phyloP scores from a whole-genome alignment of 1,139 yeast genomes.

The Meyerozyma guilliermondii region DNA sequence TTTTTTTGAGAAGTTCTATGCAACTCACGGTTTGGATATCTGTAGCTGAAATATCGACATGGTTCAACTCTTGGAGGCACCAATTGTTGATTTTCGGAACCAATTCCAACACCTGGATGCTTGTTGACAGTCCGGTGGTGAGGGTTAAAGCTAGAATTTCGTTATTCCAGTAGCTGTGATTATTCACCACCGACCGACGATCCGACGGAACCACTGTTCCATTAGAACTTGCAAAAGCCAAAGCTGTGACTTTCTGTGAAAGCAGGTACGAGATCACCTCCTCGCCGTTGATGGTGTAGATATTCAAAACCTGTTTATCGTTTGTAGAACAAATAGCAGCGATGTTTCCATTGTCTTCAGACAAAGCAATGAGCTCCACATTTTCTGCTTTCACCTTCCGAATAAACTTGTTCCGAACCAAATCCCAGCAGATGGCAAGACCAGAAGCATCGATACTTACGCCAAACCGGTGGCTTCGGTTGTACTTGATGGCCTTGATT shows the following conservation, averaged over 20 bases:
- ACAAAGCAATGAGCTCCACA: constrained; percentile 36
- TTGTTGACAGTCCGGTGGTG: constrained; percentile 7
- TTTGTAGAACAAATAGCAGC: constrained; percentile 25
- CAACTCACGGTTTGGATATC: not conserved
- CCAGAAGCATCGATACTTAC: constrained; percentile 50
- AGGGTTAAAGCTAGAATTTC: constrained; percentile 28
- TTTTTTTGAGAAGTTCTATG: constrained; percentile 22
- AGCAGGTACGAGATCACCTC: constrained; percentile 6
- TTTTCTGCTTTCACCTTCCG: constrained; percentile 27
- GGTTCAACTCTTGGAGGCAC: constrained; percentile 17
- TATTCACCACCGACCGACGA: constrained; percentile 17
- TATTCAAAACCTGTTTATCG: constrained; percentile 17
- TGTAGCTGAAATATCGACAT: constrained; percentile 11
- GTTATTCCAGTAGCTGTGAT: constrained; percentile 36
- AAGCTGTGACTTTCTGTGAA: constrained; percentile 10
- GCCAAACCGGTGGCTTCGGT: constrained; percentile 48
- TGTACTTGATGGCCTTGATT: constrained; percentile 37
- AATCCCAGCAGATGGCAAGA: constrained; percentile 53
- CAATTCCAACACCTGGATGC: constrained; percentile 24
- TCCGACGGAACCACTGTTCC: constrained; percentile 23
- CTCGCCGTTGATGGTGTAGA: constrained; percentile 56
- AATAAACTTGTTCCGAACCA: constrained; percentile 45
- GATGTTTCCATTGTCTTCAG: constrained; percentile 53
- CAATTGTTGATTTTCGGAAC: constrained; percentile 17
- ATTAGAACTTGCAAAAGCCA: constrained; percentile 32